Base-by-base conservation (phyloP, 164 flowering plant genomes). In the Umbilicus rupestris region DNA sequence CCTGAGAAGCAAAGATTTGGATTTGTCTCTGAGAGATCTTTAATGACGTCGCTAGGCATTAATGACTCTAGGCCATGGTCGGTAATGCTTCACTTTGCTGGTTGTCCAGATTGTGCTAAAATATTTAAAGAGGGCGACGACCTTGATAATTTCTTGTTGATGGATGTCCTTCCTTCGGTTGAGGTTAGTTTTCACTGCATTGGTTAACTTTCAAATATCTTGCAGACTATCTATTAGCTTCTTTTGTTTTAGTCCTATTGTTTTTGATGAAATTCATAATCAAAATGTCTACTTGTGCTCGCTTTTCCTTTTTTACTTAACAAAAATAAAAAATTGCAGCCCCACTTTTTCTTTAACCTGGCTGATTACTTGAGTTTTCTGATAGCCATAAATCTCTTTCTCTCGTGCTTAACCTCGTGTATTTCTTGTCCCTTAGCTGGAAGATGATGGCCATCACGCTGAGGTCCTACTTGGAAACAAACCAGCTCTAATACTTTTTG, bases 1-100 rank as follows among this genome's bases (percentile, higher is more conserved):
- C 83, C 85, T 64, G 91, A 94, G 76, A 81, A 81, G 80, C 80
- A 80, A 73, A 82, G 80, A 73, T 94, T 79, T 81, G 97, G 90
- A 39, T 41, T 86, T 55, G 69, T 91, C 57, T 75, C 83, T n/a
- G 81, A 87, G 1, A 78, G 78, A 69, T 79, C 88, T 35, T 69
- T 94, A 80, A 83, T 89, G 63, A 70, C 86, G n/a, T 70, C 76
- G 68, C 75, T 94, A 67, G 84, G 82, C 60, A 65, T 83, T 71
- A 75, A 49, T 69, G 79, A 72, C 71, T 74, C 82, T 49, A 79
- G 68, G 66, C 67, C 92, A 63, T 87, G 97, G 97, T 71, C 74
- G 45, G 74, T 76, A 65, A 73, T 82, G 73, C 75, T 82, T 63
- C 71, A 82, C 66, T 72, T 71, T 66, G 71, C 82, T 20, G 93